Evolutionary conservation across 148 eudicot species (phyloP).

Genomic region (Spergularia marina): DNA sequence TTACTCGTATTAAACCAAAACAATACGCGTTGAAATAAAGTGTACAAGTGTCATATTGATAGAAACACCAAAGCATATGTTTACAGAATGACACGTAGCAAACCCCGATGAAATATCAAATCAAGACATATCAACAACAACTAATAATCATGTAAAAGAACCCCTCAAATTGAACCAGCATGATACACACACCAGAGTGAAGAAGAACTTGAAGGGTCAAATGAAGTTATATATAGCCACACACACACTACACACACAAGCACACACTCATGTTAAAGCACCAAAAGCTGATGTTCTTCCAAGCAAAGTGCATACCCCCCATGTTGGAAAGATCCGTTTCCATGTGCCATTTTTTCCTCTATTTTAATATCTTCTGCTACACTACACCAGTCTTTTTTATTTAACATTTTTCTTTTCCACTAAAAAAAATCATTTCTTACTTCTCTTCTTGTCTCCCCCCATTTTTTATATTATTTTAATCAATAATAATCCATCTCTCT

Average conservation of each 20-base stretch:
- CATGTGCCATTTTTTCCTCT: constrained; percentile 24
- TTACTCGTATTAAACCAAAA: too few relatives aligned
- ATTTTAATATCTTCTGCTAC: constrained; percentile 7
- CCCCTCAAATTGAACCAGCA: too few relatives aligned
- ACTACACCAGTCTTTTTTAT: constrained; percentile 14
- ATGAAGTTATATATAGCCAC: too few relatives aligned
- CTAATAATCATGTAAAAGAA: too few relatives aligned
- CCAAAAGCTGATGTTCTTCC: too few relatives aligned
- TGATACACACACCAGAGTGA: too few relatives aligned
- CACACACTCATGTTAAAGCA: too few relatives aligned
- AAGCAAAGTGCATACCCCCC: constrained; percentile 14
- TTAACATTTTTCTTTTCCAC: neutral
- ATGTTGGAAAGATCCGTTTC: constrained; percentile 33
- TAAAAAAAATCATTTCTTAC: neutral
- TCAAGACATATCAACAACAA: too few relatives aligned
- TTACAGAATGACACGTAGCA: neutral
- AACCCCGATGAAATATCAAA: neutral
- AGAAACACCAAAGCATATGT: neutral
- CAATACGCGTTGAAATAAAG: too few relatives aligned
- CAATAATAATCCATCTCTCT: constrained; percentile 17
- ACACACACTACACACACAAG: too few relatives aligned
- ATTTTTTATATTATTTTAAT: neutral
- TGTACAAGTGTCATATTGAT: too few relatives aligned
- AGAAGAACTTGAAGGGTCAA: too few relatives aligned
- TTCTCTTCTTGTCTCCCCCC: neutral